Conservation (phyloP, 106 monocot species). For the Gastrodia elata region DNA sequence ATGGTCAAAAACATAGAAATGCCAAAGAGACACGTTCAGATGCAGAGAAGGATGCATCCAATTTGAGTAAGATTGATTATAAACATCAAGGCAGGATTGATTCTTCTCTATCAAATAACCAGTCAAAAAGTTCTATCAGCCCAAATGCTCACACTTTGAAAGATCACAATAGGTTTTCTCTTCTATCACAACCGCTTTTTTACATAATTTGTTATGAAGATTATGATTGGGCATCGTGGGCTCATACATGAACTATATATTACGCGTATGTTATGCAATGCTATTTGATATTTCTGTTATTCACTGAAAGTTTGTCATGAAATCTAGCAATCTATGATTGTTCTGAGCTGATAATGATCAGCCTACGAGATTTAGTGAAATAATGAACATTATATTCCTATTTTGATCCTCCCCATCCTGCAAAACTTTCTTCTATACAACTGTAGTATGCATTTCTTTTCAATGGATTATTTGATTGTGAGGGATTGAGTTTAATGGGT, state of each 20-base stretch:
- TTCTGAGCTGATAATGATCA: neutral
- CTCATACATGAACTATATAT: neutral
- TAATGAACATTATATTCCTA: neutral
- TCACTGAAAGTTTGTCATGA: neutral
- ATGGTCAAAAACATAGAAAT: constrained; percentile 32
- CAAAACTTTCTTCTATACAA: neutral
- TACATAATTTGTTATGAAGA: neutral
- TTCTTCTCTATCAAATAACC: constrained; percentile 17
- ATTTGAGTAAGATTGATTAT: constrained; percentile 13
- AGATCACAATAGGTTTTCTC: constrained; percentile 39
- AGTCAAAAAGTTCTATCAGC: constrained; percentile 33
- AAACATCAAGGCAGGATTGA: constrained; percentile 21
- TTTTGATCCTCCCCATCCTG: neutral
- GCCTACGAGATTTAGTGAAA: neutral
- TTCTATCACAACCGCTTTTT: neutral
- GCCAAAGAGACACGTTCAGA: constrained; percentile 27
- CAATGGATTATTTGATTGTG: neutral
- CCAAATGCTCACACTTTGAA: constrained; percentile 31
- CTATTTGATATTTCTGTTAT: neutral
- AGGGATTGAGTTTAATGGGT: neutral
- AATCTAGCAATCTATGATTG: neutral
- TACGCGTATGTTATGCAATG: neutral
- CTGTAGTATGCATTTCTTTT: neutral
- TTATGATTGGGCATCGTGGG: neutral
- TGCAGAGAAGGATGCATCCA: constrained; percentile 26